Conservation (phyloP, 2,329 filamentous ascomycete genomes). For the Aspergillus brunneoviolaceus region DNA sequence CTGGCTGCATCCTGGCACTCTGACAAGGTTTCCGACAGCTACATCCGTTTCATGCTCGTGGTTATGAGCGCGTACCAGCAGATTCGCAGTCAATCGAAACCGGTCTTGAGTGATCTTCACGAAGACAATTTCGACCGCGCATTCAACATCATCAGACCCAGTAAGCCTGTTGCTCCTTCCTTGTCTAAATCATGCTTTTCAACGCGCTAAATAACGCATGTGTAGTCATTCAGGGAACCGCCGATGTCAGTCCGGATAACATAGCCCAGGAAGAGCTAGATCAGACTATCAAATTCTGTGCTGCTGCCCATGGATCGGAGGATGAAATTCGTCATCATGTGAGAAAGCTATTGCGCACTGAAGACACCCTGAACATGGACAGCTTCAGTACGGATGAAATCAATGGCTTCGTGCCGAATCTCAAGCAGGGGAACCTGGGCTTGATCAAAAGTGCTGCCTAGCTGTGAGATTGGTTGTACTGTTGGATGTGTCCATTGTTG, state of each 20-base stretch:
- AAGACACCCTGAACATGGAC: not conserved
- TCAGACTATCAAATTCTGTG: not conserved
- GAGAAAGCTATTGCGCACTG: not conserved
- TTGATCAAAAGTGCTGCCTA: not conserved
- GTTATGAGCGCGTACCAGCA: constrained; percentile 18
- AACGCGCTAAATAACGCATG: not conserved
- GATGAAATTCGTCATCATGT: not conserved
- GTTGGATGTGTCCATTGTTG: not conserved
- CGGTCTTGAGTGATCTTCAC: constrained; percentile 1
- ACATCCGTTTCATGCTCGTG: constrained; percentile 50
- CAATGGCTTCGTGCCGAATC: not conserved
- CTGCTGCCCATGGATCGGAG: not conserved
- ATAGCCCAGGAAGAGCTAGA: not conserved
- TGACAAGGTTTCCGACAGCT: constrained; percentile 46
- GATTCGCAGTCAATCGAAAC: constrained; percentile 7
- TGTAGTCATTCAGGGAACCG: constrained; percentile 6
- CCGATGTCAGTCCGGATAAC: not conserved
- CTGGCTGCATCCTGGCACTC: constrained; percentile 44
- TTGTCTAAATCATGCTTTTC: not conserved
- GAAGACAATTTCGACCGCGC: constrained; percentile 8
- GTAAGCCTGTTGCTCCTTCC: not conserved
- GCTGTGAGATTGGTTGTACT: not conserved
- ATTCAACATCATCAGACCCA: not conserved
- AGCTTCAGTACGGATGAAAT: not conserved
- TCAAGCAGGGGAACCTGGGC: not conserved